Conservation (phyloP, 352 stramenopile genomes). For the Hyaloperonospora arabidopsidis region DNA sequence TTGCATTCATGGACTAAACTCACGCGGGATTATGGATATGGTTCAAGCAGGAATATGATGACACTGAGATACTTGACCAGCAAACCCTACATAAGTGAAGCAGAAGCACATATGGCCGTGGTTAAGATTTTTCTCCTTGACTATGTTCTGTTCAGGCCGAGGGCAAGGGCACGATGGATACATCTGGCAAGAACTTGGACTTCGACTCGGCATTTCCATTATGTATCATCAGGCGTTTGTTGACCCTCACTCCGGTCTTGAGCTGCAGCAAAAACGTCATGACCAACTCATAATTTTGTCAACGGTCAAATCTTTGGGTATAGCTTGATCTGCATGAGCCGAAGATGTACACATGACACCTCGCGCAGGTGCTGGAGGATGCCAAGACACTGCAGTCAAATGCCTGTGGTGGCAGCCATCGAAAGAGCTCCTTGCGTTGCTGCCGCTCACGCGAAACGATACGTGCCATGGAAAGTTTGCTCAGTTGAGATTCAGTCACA, state of each 20-base stretch:
- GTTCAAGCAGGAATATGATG: no score
- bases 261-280: slow-evolving; percentile 97
- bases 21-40: no score
- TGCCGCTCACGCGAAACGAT: slow-evolving; percentile 92
- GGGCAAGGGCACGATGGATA: slow-evolving; percentile 94
- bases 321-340: slow-evolving; percentile 97
- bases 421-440: slow-evolving; percentile 92
- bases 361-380: slow-evolving; percentile 97
- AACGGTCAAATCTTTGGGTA: slow-evolving; percentile 96
- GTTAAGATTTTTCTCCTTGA: no score
- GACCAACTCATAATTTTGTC: slow-evolving; percentile 98
- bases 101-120: no score
- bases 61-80: no score
- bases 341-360: slow-evolving; percentile 95
- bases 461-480: slow-evolving; percentile 95
- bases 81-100: no score
- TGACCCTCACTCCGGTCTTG: slow-evolving; percentile 97
- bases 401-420: no score
- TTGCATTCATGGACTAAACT: no score
- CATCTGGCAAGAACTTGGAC: slow-evolving; percentile 99
- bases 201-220: slow-evolving; percentile 96
- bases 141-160: no score
- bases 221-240: slow-evolving; percentile 97
- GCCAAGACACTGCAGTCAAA: slow-evolving; percentile 98
- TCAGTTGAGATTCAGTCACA: slow-evolving; percentile 98